Evolutionary conservation across 2,329 filamentous ascomycete species (phyloP), one percentile per base, ranked within the genome.

Genomic region (Aspergillus chevalieri): DNA sequence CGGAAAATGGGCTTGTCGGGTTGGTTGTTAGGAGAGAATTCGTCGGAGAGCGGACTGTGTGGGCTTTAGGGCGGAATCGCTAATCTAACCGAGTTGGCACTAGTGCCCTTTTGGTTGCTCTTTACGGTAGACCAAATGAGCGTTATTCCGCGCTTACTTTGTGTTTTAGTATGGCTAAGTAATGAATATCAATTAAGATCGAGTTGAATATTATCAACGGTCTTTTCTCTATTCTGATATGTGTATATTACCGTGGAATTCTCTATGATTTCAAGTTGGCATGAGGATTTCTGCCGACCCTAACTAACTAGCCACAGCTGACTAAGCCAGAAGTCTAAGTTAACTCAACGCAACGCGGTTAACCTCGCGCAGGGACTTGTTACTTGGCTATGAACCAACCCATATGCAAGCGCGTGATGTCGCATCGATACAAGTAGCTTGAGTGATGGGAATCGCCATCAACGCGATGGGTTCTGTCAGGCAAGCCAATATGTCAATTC

Each of bases 21-120:
- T 66, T 64, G 17, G 64, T 62, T 61, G 63, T 15, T 65, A 69
- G 61, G 15, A 38, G 43, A 66, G 65, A 71, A 70, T 70, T 69
- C 66, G 60, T 56, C 58, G 57, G 57, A 62, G 64, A 65, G 63
- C 19, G 59, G 62, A 60, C 64, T 72, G 68, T 72, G 70, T 71
- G 70, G 68, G 66, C 64, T 69, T 71, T 71, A 70, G 67, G 69
- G 68, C 64, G 68, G 57, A 60, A 65, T 72, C 70, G 69, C 69
- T 72, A 72, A 72, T 61, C 70, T 72, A 72, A 60, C 69, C 68
- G 49, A 65, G 57, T 65, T 49, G 51, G 64, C 53, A 46, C 55
- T 69, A 71, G 66, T 55, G 64, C 49, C 21, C 15, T 39, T 51
- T 55, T 50, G 53, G 47, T 41, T 36, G 34, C 34, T 6, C 34